A percentile compares a stretch with the other conserved stretches of the same genome.
phyloP scores from a whole-genome alignment of 2,329 filamentous ascomycete genomes.

The Alternaria angustiovoidea region DNA sequence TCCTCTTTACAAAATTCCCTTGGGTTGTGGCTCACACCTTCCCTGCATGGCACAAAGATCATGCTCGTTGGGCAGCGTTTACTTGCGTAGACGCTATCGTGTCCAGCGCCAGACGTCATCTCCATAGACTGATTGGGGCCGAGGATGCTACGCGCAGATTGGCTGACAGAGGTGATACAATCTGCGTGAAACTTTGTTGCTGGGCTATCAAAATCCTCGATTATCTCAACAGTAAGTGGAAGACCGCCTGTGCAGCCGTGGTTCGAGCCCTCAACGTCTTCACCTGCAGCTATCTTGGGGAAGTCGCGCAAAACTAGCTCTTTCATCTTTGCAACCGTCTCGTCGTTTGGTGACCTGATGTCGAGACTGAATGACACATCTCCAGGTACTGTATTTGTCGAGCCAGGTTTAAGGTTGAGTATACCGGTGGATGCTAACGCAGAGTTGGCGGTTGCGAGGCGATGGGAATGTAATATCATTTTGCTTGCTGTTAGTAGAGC shows the following conservation, averaged over 20 bases:
- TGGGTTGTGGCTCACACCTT: slow-evolving; percentile 59
- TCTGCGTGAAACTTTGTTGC: slow-evolving; percentile 68
- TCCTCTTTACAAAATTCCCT: slow-evolving; percentile 56
- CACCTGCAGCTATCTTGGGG: slow-evolving; percentile 64
- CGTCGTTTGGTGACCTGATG: slow-evolving; percentile 67
- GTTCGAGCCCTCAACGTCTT: slow-evolving; percentile 60
- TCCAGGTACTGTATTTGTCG: slow-evolving; percentile 77
- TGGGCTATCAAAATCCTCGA: slow-evolving; percentile 67
- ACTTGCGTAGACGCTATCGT: slow-evolving; percentile 61
- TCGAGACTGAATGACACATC: slow-evolving; percentile 73
- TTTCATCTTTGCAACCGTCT: slow-evolving; percentile 66
- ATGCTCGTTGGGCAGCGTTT: slow-evolving; percentile 58
- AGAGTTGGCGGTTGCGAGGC: slow-evolving; percentile 65
- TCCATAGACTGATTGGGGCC: slow-evolving; percentile 56
- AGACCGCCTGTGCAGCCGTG: slow-evolving; percentile 56
- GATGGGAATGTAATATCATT: slow-evolving; percentile 72
- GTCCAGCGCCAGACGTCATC: slow-evolving; percentile 71
- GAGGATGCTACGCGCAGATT: slow-evolving; percentile 67
- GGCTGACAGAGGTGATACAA: slow-evolving; percentile 71
- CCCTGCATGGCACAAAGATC: slow-evolving; percentile 59
- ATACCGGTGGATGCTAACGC: slow-evolving; percentile 76
- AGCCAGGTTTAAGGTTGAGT: slow-evolving; percentile 70
- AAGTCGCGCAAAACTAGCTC: slow-evolving; percentile 66
- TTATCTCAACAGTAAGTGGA: slow-evolving; percentile 65
- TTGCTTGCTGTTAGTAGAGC: slow-evolving; percentile 72